Percentiles rank a stretch among this genome's conserved stretches.
Evolutionary conservation across 306 rosid genomes (phyloP).

Genomic region (Citrullus colocynthis): DNA sequence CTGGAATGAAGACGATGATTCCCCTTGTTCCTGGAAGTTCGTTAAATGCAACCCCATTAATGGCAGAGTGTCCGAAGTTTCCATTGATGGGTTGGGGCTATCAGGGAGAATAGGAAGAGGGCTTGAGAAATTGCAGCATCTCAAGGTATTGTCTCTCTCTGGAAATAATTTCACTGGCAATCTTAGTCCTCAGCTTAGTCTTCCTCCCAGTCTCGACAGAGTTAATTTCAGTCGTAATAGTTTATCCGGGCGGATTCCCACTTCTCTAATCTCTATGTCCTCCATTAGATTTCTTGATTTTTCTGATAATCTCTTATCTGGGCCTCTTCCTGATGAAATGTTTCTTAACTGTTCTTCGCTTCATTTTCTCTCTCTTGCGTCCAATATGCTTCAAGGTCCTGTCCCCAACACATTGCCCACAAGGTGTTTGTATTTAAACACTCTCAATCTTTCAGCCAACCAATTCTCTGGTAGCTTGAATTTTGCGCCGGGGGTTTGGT

Average conservation of each 20-base stretch:
- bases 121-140: slow-evolving; percentile 53
- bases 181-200: slow-evolving; percentile 38
- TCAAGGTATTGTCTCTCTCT: slow-evolving; percentile 55
- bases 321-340: slow-evolving; percentile 34
- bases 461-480: slow-evolving; percentile 41
- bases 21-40: slow-evolving; percentile 66
- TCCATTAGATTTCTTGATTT: slow-evolving; percentile 53
- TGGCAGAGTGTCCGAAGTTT: slow-evolving; percentile 43
- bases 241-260: slow-evolving; percentile 42
- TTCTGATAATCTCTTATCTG: slow-evolving; percentile 53
- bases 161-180: slow-evolving; percentile 45
- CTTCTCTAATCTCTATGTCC: slow-evolving; percentile 36
- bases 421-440: slow-evolving; percentile 40
- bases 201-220: slow-evolving; percentile 29
- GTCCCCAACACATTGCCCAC: slow-evolving; percentile 43
- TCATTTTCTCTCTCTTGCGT: slow-evolving; percentile 42
- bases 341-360: slow-evolving; percentile 37
- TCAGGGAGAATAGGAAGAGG: slow-evolving; percentile 71
- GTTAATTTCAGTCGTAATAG: slow-evolving; percentile 59
- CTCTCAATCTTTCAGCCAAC: slow-evolving; percentile 49
- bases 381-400: slow-evolving; percentile 49
- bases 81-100: slow-evolving; percentile 39
- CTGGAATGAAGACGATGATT: slow-evolving; percentile 78
- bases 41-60: slow-evolving; percentile 42
- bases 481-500: slow-evolving; percentile 43